Evolutionary conservation across 306 rosid species (phyloP), one percentile per base, ranked within the genome.

Genomic region (Lithocarpus polystachyus): DNA sequence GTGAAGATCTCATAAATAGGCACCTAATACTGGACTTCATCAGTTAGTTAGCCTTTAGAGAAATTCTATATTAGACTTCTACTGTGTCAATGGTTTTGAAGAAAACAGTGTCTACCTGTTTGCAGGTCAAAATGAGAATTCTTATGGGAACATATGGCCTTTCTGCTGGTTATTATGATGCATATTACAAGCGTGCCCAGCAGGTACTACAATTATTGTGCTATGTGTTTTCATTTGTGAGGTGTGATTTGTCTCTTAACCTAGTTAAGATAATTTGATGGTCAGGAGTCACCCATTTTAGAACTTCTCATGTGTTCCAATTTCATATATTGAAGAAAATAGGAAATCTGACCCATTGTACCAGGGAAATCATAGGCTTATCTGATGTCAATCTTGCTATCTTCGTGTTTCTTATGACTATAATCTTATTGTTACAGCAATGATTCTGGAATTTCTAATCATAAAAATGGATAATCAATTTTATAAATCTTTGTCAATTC

Each of bases 161-260:
- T 83, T 95, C 99, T 52, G 97, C 99, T 70, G 99, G 98, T 84
- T 95, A 95, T 84, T 95, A 95, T 87, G 99, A 95, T 86, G 98
- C 98, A 77, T 95, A 90, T 85, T 93, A 95, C 92, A 95, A 95
- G 85, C 96, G 96, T 3, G 99, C 99, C 75, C 99, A 95, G 79
- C 99, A 95, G 99, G 99, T 95, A 85, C 60, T 56, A 5, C 81
- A 33, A 64, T 37, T 40, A 72, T 75, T 73, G 13, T 64, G 75
- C 71, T 62, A 52, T 65, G 51, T 19, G 12, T 56, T 72, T 64
- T 23, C 79, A 71, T 75, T 71, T 76, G 20, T 10, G 1, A 26
- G 29, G 77, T 61, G 33, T 60, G 62, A 72, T 28, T 53, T 59
- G 57, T 29, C 11, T 73, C 56, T 56, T 68, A 52, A 72, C 68